phyloP scores from a whole-genome alignment of 768 basidiomycete genomes.

The Lentinus tigrinus region DNA sequence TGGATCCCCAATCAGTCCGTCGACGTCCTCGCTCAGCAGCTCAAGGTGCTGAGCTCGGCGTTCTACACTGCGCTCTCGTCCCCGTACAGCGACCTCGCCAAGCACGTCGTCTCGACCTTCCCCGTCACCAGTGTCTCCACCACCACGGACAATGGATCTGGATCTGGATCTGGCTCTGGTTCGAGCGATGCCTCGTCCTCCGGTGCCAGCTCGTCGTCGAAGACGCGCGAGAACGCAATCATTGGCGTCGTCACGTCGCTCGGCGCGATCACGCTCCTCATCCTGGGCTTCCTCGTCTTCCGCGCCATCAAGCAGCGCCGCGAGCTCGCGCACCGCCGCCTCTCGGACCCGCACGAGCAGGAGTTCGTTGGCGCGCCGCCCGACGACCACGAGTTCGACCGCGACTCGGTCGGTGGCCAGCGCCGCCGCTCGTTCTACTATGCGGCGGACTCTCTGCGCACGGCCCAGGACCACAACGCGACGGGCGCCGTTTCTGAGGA shows the following conservation, averaged over 20 bases:
- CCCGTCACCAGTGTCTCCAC: conserved; percentile 44
- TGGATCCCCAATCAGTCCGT: conserved; percentile 63
- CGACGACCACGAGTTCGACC: conserved; percentile 74
- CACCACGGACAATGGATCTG: conserved; percentile 16
- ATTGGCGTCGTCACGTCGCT: conserved; percentile 87
- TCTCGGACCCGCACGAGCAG: conserved; percentile 50
- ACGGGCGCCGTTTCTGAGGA: conserved; percentile 30
- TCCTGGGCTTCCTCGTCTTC: conserved; percentile 70
- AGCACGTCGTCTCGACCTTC: conserved; percentile 69
- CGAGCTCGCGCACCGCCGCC: conserved; percentile 67
- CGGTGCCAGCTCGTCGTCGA: conserved; percentile 29
- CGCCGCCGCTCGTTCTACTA: conserved; percentile 81
- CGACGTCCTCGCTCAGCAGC: conserved; percentile 58
- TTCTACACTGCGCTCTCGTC: conserved; percentile 58
- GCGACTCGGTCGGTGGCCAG: conserved; percentile 70
- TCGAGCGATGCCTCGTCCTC: conserved; percentile 22
- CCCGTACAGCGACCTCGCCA: conserved; percentile 55
- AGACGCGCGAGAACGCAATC: conserved; percentile 76
- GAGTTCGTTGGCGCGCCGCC: conserved; percentile 47
- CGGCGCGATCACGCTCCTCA: conserved; percentile 72
- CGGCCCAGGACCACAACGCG: conserved; percentile 35
- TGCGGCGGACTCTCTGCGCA: conserved; percentile 79
- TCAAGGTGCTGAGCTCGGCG: conserved; percentile 56
- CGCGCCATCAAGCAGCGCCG: conserved; percentile 65
- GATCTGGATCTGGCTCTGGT: conserved; percentile 20